Conservation (phyloP, 306 rosid species). For the Pueraria montana region DNA sequence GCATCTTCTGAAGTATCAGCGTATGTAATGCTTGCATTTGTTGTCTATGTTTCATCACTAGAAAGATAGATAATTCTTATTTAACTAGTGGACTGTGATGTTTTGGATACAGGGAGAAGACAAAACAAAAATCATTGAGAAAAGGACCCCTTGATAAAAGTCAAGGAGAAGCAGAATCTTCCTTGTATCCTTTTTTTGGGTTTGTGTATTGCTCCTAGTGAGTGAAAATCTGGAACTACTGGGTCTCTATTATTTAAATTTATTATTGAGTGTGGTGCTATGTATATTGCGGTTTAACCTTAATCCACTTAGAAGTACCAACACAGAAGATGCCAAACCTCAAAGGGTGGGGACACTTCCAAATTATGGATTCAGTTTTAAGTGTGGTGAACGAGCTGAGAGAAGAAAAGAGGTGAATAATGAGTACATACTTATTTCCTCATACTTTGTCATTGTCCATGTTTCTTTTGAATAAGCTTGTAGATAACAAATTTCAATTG, state of each 20-base stretch:
- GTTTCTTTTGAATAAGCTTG: constrained; percentile 40
- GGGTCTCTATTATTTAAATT: constrained; percentile 18
- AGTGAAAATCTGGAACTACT: constrained; percentile 29
- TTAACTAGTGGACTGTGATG: constrained; percentile 38
- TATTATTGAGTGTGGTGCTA: constrained; percentile 16
- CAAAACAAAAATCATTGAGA: constrained; percentile 61
- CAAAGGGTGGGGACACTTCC: constrained; percentile 78
- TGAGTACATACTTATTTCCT: constrained; percentile 29
- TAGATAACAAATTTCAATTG: constrained; percentile 19
- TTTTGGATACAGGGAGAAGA: constrained; percentile 69
- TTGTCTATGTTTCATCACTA: constrained; percentile 6
- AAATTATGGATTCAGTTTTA: constrained; percentile 91
- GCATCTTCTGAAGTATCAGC: constrained; percentile 57
- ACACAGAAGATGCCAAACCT: constrained; percentile 70
- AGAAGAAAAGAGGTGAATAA: constrained; percentile 91
- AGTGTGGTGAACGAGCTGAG: constrained; percentile 94
- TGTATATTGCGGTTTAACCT: constrained; percentile 56
- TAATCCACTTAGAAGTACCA: constrained; percentile 62
- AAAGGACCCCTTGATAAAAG: constrained; percentile 56
- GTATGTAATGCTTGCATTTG: constrained; percentile 63
- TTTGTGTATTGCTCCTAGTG: constrained; percentile 18
- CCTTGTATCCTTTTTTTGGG: constrained; percentile 74
- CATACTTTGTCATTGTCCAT: neutral
- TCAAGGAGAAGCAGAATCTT: constrained; percentile 72
- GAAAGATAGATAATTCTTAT: neutral